A percentile compares a stretch with the other conserved stretches of the same genome.
These are phyloP conservation scores for Neurospora sp. DNA, from an alignment of 495 filamentous ascomycete species.

Conservation along the genomic window DNA sequence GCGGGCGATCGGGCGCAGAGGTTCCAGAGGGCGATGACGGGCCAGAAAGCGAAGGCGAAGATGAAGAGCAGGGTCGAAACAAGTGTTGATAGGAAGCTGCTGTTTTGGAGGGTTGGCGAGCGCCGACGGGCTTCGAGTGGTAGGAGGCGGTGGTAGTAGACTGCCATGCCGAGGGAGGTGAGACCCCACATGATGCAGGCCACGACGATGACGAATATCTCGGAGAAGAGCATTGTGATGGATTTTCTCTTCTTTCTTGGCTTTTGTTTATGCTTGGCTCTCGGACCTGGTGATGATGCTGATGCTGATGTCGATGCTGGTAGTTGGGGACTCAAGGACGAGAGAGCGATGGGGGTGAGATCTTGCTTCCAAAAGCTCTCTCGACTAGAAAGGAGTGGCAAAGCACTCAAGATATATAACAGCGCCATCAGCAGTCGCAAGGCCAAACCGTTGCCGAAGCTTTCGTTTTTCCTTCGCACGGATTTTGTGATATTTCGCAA, in stretches of 20 bases:
- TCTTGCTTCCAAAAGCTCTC: neutral
- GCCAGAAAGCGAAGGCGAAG: constrained; percentile 3
- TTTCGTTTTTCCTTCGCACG: neutral
- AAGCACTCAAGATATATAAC: neutral
- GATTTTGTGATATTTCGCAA: neutral
- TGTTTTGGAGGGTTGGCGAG: constrained; percentile 1
- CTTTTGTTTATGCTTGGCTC: neutral
- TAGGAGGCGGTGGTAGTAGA: constrained; percentile 6
- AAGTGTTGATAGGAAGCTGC: neutral
- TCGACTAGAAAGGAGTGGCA: neutral
- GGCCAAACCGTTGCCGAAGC: neutral
- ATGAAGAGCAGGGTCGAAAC: neutral
- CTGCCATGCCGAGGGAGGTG: constrained; percentile 6
- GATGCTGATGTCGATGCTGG: neutral
- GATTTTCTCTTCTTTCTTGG: neutral
- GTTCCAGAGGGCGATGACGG: constrained; percentile 4
- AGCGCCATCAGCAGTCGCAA: neutral
- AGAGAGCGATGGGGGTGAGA: neutral
- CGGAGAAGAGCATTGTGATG: constrained; percentile 1
- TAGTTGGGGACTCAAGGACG: neutral
- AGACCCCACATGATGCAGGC: constrained; percentile 1
- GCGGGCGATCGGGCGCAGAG: neutral
- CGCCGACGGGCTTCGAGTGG: constrained; percentile 3
- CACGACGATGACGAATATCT: constrained; percentile 1
- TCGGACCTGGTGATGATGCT: neutral